Percentiles rank a stretch among this genome's conserved stretches.
Conservation (phyloP, 176 grass and related monocot species). For the Raddia guianensis region DNA sequence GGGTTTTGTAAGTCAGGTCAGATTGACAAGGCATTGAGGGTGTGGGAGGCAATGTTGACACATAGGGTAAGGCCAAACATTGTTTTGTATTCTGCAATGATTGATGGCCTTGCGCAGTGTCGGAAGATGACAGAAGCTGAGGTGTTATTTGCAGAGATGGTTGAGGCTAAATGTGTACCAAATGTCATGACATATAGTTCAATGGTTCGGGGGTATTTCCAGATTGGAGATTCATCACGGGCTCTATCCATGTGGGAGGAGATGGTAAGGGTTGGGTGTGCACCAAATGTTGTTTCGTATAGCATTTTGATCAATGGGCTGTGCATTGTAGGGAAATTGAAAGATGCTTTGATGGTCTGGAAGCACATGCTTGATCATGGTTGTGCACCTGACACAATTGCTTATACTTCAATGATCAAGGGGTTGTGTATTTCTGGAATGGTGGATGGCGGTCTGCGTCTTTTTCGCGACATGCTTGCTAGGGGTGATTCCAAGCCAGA, state of each 20-base stretch:
- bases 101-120: constrained; percentile 64
- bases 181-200: constrained; percentile 87
- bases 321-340: constrained; percentile 70
- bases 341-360: constrained; percentile 96
- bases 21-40: constrained; percentile 47
- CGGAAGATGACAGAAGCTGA: constrained; percentile 66
- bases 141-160: constrained; percentile 65
- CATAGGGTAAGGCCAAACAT: constrained; percentile 53
- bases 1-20: constrained; percentile 73
- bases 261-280: constrained; percentile 55
- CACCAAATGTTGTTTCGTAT: constrained; percentile 67
- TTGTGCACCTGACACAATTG: constrained; percentile 67
- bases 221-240: constrained; percentile 43
- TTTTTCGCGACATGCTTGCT: constrained; percentile 76
- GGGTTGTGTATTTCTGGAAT: constrained; percentile 71
- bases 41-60: constrained; percentile 68
- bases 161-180: constrained; percentile 53
- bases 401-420: constrained; percentile 93
- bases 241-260: constrained; percentile 74
- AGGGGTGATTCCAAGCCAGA: constrained; percentile 64
- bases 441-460: constrained; percentile 68
- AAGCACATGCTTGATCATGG: constrained; percentile 80
- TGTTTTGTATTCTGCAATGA: constrained; percentile 77
- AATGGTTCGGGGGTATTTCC: constrained; percentile 73
- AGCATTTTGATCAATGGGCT: constrained; percentile 84